phyloP scores from a whole-genome alignment of 2,329 filamentous ascomycete species.

The Sporothrix brasiliensis region DNA sequence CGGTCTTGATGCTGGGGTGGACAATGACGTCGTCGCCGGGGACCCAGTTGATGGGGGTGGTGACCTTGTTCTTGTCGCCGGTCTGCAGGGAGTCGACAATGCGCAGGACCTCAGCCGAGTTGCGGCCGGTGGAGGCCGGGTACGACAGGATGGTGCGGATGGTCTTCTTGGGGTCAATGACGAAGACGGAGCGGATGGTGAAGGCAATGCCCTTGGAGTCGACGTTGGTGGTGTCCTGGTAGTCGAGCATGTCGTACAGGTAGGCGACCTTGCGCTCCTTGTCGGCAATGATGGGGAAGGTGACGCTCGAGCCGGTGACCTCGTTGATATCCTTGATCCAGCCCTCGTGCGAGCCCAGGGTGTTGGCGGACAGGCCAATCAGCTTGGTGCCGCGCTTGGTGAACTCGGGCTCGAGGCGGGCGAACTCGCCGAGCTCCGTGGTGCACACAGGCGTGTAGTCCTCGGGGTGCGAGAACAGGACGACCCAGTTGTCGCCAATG shows the following conservation, averaged over 20 bases:
- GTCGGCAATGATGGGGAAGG: constrained; percentile 81
- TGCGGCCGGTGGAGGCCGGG: constrained; percentile 86
- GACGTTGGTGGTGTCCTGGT: constrained; percentile 79
- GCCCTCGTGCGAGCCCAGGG: constrained; percentile 76
- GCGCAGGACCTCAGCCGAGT: constrained; percentile 76
- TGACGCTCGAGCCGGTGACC: constrained; percentile 69
- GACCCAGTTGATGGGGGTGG: constrained; percentile 88
- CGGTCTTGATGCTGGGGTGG: constrained; percentile 77
- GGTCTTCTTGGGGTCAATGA: constrained; percentile 92
- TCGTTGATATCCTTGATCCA: constrained; percentile 92
- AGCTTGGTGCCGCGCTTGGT: constrained; percentile 85
- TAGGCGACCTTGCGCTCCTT: constrained; percentile 75
- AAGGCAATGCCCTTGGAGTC: constrained; percentile 83
- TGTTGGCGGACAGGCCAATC: constrained; percentile 88
- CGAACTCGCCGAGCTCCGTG: constrained; percentile 87
- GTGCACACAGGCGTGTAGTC: constrained; percentile 97
- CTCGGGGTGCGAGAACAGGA: constrained; percentile 83
- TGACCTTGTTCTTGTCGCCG: constrained; percentile 84
- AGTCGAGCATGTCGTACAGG: constrained; percentile 80
- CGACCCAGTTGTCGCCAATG: constrained; percentile 76
- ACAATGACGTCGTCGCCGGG: constrained; percentile 91
- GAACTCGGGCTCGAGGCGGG: constrained; percentile 87
- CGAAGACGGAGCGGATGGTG: constrained; percentile 92
- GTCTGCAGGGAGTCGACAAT: constrained; percentile 79
- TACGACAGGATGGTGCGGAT: constrained; percentile 92